Evolutionary conservation across 805 yeast species (phyloP).

Genomic region (Monosporozyma unispora): DNA sequence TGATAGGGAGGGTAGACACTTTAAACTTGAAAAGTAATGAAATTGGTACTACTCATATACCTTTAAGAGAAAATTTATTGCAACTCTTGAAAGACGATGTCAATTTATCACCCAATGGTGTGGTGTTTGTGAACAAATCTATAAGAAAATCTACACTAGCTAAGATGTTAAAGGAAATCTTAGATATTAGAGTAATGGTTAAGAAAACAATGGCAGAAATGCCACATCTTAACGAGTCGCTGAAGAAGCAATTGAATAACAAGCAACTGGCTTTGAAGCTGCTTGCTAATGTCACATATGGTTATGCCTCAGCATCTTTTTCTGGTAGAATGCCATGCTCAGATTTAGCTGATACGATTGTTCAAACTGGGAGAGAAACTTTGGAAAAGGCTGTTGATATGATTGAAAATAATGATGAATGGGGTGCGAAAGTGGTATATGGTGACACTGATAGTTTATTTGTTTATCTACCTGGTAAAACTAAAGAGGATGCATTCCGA

Average conservation of each 20-base stretch:
- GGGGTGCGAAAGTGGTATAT: constrained; percentile 91
- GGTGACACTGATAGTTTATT: constrained; percentile 96
- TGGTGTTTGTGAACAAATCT: constrained; percentile 57
- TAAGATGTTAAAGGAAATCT: constrained; percentile 73
- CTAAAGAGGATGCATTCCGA: constrained; percentile 65
- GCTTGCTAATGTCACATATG: constrained; percentile 93
- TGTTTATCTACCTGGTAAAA: constrained; percentile 79
- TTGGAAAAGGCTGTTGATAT: constrained; percentile 57
- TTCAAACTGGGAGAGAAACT: constrained; percentile 82
- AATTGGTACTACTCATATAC: constrained; percentile 45
- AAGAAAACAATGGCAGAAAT: constrained; percentile 61
- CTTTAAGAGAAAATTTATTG: constrained; percentile 49
- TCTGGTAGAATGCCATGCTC: constrained; percentile 97
- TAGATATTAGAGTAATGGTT: constrained; percentile 71
- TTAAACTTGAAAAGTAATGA: constrained; percentile 38
- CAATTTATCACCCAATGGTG: constrained; percentile 78
- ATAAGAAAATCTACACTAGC: constrained; percentile 68
- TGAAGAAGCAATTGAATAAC: constrained; percentile 53
- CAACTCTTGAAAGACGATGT: constrained; percentile 45
- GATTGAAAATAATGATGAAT: constrained; percentile 49
- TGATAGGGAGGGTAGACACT: constrained; percentile 53
- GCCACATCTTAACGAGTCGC: constrained; percentile 35
- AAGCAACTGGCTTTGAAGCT: constrained; percentile 81
- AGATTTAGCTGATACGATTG: constrained; percentile 91
- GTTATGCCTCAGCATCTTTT: constrained; percentile 88